A percentile compares a stretch with the other conserved stretches of the same genome.
These are phyloP conservation scores for Pichia manshurica DNA, from an alignment of 805 yeast genomes.

Conservation along the genomic window DNA sequence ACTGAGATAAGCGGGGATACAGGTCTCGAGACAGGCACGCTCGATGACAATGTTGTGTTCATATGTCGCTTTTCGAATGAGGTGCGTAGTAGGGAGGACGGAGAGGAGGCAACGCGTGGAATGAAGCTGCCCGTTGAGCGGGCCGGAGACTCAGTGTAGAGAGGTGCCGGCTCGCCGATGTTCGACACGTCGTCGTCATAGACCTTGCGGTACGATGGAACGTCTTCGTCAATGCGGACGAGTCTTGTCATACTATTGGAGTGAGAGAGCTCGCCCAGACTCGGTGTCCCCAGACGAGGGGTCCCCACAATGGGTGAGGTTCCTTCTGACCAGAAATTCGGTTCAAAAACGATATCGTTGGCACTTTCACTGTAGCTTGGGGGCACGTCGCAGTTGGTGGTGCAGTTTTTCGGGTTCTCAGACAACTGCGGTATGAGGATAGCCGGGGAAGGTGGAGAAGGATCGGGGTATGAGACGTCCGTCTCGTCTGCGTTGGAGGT, in stretches of 20 bases:
- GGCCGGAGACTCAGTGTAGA: slow-evolving; percentile 14
- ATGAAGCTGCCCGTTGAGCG: neutral
- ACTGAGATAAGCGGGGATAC: neutral
- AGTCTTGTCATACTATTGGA: neutral
- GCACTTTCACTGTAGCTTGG: slow-evolving; percentile 25
- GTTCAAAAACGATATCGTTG: slow-evolving; percentile 20
- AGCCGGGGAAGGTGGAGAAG: neutral
- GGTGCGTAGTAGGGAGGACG: neutral
- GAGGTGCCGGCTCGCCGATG: slow-evolving; percentile 25
- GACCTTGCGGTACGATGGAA: slow-evolving; percentile 25
- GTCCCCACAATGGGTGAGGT: neutral
- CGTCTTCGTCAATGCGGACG: slow-evolving; percentile 11
- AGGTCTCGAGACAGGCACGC: neutral
- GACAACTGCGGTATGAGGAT: neutral
- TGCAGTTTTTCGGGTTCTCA: slow-evolving; percentile 21
- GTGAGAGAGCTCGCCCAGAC: neutral
- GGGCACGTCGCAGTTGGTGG: slow-evolving; percentile 7
- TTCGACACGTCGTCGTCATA: slow-evolving; percentile 25
- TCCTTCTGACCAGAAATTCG: slow-evolving; percentile 5
- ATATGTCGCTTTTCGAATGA: neutral
- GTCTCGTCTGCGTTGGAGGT: neutral
- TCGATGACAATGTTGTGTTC: neutral
- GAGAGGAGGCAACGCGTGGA: neutral
- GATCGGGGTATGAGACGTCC: neutral
- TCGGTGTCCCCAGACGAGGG: neutral